Evolutionary conservation across 192 early-diverging fungal species (phyloP), one percentile per base, ranked within the genome.

Genomic region (Coemansia sp.): DNA sequence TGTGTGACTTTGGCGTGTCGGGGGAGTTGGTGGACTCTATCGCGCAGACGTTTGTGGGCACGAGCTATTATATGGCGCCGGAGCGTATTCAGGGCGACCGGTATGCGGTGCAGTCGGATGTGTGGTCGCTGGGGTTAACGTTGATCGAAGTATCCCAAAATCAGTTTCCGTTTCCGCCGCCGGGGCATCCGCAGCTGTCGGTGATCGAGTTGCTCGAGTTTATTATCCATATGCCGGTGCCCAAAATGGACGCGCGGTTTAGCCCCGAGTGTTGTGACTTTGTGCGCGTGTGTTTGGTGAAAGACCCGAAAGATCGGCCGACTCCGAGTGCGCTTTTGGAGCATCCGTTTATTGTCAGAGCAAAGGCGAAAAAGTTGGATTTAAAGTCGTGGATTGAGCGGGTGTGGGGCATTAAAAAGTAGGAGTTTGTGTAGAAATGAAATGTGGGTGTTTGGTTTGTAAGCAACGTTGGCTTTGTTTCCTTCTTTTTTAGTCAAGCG

Each of bases 1-100:
- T 99, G 26, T 95, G 93, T 55, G 96, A 99, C 75, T 96, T 99
- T 82, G 96, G 96, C 26, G 98, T 99, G 6, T 92, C 90, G 8
- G 93, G 93, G 10, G 88, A 97, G 74, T 70, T 95, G 32, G 88
- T 92, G 49, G 89, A 96, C 57, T 93, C 93, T 11, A 69, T 90
- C 23, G 98, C 94, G 5, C 85, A 92, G 59, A 98, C 95, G 2
- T 99, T 99, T 86, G 91, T 93, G 0, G 98, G 98, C 19, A 99
- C 98, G 16, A 90, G 90, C 69, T 92, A 90, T 58, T 99, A 99
- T 62, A 93, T 99, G 92, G 91, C 95, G 49, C 97, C 97, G 49
- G 97, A 99, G 71, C 87, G 97, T 35, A 98, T 99, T 68, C 89
- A 93, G 77, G 94, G 93, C 61, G 89, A 84, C 70, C 79, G 83